Percentiles rank a stretch among this genome's conserved stretches.
Conservation (phyloP, 805 yeast genomes). For the Cyberlindnera xylosilytica region DNA sequence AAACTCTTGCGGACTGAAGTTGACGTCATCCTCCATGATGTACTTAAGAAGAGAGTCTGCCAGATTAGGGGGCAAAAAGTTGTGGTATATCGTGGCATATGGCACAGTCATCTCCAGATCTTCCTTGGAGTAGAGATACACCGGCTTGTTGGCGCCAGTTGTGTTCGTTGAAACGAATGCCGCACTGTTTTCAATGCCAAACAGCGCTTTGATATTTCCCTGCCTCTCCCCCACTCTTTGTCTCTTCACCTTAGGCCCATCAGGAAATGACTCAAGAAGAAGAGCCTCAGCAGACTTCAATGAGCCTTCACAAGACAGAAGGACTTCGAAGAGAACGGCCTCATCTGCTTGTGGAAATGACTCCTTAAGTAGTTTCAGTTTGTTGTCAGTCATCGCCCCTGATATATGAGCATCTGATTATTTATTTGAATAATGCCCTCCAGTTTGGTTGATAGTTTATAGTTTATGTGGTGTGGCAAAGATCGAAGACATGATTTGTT, state of each 20-base stretch:
- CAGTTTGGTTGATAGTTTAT: no score
- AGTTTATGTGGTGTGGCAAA: no score
- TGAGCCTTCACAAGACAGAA: slow-evolving; percentile 54
- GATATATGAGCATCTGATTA: not conserved
- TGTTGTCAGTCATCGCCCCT: slow-evolving; percentile 33
- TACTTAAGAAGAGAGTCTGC: slow-evolving; percentile 44
- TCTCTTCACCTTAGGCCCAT: slow-evolving; percentile 11
- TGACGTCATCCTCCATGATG: slow-evolving; percentile 38
- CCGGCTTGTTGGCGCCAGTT: slow-evolving; percentile 26
- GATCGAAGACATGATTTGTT: no score
- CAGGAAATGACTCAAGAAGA: slow-evolving; percentile 34
- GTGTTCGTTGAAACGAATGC: slow-evolving; percentile 17
- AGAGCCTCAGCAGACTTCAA: slow-evolving; percentile 38
- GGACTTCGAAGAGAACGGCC: slow-evolving; percentile 45
- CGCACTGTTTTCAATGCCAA: slow-evolving; percentile 15
- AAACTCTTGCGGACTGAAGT: slow-evolving; percentile 46
- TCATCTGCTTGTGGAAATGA: slow-evolving; percentile 43
- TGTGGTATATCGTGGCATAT: slow-evolving; percentile 45
- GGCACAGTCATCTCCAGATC: slow-evolving; percentile 50
- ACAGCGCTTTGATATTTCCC: slow-evolving; percentile 19
- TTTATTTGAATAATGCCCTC: no score
- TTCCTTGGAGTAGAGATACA: slow-evolving; percentile 46
- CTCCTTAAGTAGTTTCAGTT: slow-evolving; percentile 34
- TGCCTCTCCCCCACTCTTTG: slow-evolving; percentile 12
- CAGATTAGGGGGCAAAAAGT: slow-evolving; percentile 49